Evolutionary conservation across 352 stramenopile genomes (phyloP).

Genomic region (Saprolegnia diclina): DNA sequence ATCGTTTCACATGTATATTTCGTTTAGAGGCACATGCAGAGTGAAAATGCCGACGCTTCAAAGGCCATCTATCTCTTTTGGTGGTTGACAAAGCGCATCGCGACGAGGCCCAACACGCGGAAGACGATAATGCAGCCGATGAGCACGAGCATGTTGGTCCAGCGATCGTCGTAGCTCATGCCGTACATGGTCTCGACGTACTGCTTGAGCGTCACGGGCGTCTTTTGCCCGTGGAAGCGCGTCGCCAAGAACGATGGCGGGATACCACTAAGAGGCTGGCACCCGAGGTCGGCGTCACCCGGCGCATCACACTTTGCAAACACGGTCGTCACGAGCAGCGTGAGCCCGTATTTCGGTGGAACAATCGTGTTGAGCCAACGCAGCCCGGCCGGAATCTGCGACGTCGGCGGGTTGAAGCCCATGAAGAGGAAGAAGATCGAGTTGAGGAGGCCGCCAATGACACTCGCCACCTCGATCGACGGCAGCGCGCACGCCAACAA

Average conservation of each 20-base stretch:
- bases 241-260: neutral
- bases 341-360: slow-evolving; percentile 35
- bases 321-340: slow-evolving; percentile 37
- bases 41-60: neutral
- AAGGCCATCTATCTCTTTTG: slow-evolving; percentile 40
- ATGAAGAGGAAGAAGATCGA: slow-evolving; percentile 72
- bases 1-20: too few relatives aligned
- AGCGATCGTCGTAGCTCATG: slow-evolving; percentile 18
- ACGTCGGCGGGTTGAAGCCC: slow-evolving; percentile 61
- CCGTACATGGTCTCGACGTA: slow-evolving; percentile 37
- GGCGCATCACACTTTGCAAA: slow-evolving; percentile 33
- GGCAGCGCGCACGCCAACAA: slow-evolving; percentile 40
- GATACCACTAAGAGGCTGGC: neutral
- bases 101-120: slow-evolving; percentile 40
- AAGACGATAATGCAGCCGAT: slow-evolving; percentile 46
- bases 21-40: neutral
- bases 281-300: slow-evolving; percentile 1
- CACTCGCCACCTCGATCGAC: slow-evolving; percentile 38
- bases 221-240: neutral
- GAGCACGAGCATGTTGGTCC: slow-evolving; percentile 34
- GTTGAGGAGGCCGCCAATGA: slow-evolving; percentile 47
- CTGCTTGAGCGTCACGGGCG: slow-evolving; percentile 26
- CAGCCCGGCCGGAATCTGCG: slow-evolving; percentile 43
- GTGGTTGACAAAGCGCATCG: slow-evolving; percentile 55
- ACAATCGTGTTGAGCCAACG: slow-evolving; percentile 58